Percentiles rank a stretch among this genome's conserved stretches.
Evolutionary conservation across 257 asterid species (phyloP).

Genomic region (Paulownia fortunei): DNA sequence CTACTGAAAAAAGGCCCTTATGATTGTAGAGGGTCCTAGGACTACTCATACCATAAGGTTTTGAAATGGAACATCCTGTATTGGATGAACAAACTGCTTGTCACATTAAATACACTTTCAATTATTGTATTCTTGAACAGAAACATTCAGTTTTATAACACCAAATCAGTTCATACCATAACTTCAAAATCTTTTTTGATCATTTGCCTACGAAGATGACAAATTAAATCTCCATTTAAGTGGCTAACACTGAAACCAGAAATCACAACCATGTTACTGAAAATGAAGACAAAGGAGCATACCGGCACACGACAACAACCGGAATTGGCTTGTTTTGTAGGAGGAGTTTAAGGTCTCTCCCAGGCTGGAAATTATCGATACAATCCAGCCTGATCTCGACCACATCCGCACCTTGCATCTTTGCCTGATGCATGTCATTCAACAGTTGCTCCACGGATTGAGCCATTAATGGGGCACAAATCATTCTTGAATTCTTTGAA

Average conservation of each 20-base stretch:
- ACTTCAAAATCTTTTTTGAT: background rate
- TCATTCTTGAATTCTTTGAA: constrained; percentile 41
- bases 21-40: too few relatives aligned
- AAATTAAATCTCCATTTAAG: background rate
- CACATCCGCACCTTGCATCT: constrained; percentile 61
- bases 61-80: too few relatives aligned
- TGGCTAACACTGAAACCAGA: background rate
- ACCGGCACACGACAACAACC: constrained; percentile 52
- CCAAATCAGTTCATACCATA: background rate
- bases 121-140: too few relatives aligned
- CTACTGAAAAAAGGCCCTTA: too few relatives aligned
- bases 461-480: constrained; percentile 54
- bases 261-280: background rate
- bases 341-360: constrained; percentile 45
- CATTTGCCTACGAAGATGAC: too few relatives aligned
- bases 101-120: too few relatives aligned
- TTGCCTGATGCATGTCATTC: constrained; percentile 53
- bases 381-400: constrained; percentile 54
- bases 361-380: constrained; percentile 41
- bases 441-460: constrained; percentile 54
- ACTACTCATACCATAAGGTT: too few relatives aligned
- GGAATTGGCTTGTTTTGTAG: constrained; percentile 58
- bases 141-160: too few relatives aligned
- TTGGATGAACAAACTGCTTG: too few relatives aligned
- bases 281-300: background rate